A percentile compares a stretch with the other conserved stretches of the same genome.
phyloP scores from a whole-genome alignment of 805 yeast species.

The Brettanomyces naardenensis region DNA sequence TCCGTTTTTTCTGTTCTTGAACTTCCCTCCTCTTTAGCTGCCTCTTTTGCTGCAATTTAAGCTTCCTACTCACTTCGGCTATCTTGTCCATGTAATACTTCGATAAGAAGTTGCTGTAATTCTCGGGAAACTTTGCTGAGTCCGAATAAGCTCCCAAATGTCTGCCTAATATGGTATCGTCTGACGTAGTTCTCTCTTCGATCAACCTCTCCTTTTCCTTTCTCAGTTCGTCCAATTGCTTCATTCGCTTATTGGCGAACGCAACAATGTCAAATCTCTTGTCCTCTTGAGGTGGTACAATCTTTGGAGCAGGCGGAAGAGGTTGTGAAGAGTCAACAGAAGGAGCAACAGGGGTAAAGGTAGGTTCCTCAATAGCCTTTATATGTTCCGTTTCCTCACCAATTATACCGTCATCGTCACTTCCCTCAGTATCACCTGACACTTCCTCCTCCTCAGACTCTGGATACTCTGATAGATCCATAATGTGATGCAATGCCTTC shows the following conservation, averaged over 20 bases:
- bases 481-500: slow-evolving; percentile 58
- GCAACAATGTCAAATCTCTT: slow-evolving; percentile 43
- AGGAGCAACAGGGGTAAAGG: not conserved
- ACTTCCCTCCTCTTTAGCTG: slow-evolving; percentile 15
- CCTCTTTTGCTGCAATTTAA: slow-evolving; percentile 1
- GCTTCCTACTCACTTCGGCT: not conserved
- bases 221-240: slow-evolving; percentile 27
- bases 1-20: slow-evolving; percentile 23
- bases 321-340: not conserved
- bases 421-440: not conserved
- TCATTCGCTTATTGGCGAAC: slow-evolving; percentile 44
- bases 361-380: not conserved
- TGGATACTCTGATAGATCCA: slow-evolving; percentile 2
- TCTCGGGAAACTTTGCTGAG: slow-evolving; percentile 15
- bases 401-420: not conserved
- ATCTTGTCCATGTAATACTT: slow-evolving; percentile 11
- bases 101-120: slow-evolving; percentile 13
- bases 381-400: not conserved
- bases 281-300: slow-evolving; percentile 10
- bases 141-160: slow-evolving; percentile 25
- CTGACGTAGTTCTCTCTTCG: slow-evolving; percentile 24
- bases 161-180: slow-evolving; percentile 24
- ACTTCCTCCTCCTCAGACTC: not conserved
- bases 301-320: not conserved
- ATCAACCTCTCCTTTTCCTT: slow-evolving; percentile 26